Evolutionary conservation across 257 asterid species (phyloP), one percentile per base, ranked within the genome.

Genomic region (Leonotis leonurus): DNA sequence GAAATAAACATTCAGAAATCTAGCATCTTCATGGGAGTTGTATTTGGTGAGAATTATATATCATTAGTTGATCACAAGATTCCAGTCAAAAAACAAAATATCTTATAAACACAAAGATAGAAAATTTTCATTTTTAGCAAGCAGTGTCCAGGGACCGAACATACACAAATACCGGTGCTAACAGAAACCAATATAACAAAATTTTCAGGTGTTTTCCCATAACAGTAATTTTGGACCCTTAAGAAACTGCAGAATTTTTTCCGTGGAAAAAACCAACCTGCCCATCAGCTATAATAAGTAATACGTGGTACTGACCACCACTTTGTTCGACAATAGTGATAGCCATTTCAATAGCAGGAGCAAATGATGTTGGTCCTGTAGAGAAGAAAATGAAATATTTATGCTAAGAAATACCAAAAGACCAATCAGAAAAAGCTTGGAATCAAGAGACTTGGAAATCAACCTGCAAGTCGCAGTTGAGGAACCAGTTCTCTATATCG

Each of bases 311-410:
- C 67, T 90, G 97, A 49, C 97, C 97, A 41, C 90, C 86, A 59
- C 94, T 90, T 62, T 90, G 83, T 72, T 90, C 97, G 57, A 90
- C 97, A 7, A 90, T 85, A 46, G 97, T 87, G 41, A 84, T 77
- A 40, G 94, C 97, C 94, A 86, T 86, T 75, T 89, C 97, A 18
- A 89, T 86, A 48, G 76, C 56, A 21, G 97, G 95, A 59, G 95
- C 97, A 75, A 89, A 89, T 29, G 95, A 88, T 46, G 99, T 92
- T 24, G 99, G 99, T 22, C 97, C 97, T 90, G 81, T 24, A 55
- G 55, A 72, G 37, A 41, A 12, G 43, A 41, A 16, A 67, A 37
- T 66, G 18, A 52, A 27, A 27, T 14, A 37, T 32, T 52, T 37
- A 49, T 41, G 49, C 36, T 39, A 30, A 27, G 54, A 46, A 60